Evolutionary conservation across 1,284 basidiomycete genomes (phyloP).

Genomic region (Pulveroboletus sp.): DNA sequence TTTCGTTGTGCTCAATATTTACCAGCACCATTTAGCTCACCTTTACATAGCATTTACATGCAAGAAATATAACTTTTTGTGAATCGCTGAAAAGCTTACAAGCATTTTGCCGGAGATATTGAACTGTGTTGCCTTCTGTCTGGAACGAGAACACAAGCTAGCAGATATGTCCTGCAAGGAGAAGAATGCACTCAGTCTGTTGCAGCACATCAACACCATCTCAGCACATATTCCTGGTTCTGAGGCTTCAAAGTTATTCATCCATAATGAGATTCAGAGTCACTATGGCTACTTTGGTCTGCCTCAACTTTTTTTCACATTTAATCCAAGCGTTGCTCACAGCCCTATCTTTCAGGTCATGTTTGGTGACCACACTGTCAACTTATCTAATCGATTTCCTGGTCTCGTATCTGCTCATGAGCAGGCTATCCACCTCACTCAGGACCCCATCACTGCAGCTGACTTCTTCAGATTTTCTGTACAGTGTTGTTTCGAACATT

Average conservation of each 20-base stretch:
- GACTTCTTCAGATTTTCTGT: constrained; percentile 1
- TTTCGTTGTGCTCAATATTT: neutral
- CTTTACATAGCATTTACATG: neutral
- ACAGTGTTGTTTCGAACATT: neutral
- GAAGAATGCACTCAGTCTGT: neutral
- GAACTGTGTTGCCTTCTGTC: neutral
- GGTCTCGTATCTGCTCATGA: neutral
- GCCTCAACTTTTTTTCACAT: constrained; percentile 11
- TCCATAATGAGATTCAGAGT: constrained; percentile 8
- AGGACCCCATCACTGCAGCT: constrained; percentile 7
- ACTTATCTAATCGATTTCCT: constrained; percentile 4
- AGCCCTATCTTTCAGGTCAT: constrained; percentile 17
- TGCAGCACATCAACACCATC: constrained; percentile 8
- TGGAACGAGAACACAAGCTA: neutral
- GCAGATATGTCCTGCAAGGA: neutral
- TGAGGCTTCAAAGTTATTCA: constrained; percentile 11
- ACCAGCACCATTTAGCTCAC: neutral
- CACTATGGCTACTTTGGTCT: constrained; percentile 11
- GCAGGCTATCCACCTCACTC: neutral
- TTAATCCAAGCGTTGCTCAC: constrained; percentile 8
- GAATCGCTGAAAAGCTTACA: no score
- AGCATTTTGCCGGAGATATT: neutral
- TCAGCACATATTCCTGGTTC: constrained; percentile 8
- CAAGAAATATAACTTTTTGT: neutral
- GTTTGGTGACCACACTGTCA: constrained; percentile 4